Conservation (phyloP, 352 stramenopile species). For the Pythium aquatile region DNA sequence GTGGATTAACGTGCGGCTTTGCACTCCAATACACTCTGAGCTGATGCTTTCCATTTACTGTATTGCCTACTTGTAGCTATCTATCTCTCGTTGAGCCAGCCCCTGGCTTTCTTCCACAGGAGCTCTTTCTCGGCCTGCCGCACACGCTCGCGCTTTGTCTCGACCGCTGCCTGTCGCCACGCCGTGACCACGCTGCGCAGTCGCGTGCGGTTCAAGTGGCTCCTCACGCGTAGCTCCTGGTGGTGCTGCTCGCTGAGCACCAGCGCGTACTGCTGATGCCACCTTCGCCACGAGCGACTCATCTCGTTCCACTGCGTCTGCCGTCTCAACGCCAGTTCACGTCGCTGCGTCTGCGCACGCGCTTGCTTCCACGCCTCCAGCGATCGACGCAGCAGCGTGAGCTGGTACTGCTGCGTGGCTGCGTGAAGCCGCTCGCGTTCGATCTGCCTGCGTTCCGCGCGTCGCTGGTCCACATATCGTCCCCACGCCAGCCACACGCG, state of each 20-base stretch:
- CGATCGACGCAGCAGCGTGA: constrained; percentile 17
- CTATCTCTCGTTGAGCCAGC: constrained; percentile 53
- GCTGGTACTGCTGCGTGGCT: constrained; percentile 23
- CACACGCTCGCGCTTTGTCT: constrained; percentile 31
- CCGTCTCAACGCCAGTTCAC: constrained; percentile 28
- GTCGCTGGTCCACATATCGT: constrained; percentile 29
- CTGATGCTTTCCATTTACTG: neutral
- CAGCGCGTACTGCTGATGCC: constrained; percentile 13
- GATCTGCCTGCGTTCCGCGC: constrained; percentile 19
- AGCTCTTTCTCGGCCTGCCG: constrained; percentile 47
- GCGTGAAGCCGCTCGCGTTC: constrained; percentile 28
- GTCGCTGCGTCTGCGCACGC: constrained; percentile 15
- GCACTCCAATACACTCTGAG: neutral
- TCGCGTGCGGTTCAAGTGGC: constrained; percentile 11
- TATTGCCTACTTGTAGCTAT: neutral
- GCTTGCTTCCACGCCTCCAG: constrained; percentile 21
- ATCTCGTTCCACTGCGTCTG: constrained; percentile 37
- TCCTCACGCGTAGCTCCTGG: constrained; percentile 5
- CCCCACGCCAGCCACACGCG: constrained; percentile 42
- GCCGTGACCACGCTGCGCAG: constrained; percentile 28
- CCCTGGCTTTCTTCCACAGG: constrained; percentile 60
- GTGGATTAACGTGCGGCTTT: neutral
- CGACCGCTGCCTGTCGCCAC: constrained; percentile 33
- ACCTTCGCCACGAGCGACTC: constrained; percentile 19
- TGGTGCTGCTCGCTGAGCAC: neutral